A percentile compares a stretch with the other conserved stretches of the same genome.
These are phyloP conservation scores for Geotrichum bryndzae DNA, from an alignment of 1,139 yeast genomes.

Conservation along the genomic window DNA sequence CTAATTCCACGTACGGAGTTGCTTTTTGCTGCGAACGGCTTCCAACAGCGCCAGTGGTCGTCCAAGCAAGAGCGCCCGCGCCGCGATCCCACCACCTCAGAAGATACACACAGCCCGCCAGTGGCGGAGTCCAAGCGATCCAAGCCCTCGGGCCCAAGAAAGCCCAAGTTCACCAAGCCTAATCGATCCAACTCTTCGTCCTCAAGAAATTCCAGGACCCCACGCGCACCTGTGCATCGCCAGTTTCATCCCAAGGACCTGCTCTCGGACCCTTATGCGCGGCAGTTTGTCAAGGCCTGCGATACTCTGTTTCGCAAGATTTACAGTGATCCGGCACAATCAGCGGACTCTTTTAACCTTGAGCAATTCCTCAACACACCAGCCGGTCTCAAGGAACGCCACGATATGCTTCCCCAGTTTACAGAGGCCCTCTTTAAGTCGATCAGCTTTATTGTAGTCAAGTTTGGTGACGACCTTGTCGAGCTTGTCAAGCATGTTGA, in stretches of 20 bases:
- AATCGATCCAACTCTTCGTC: too few species aligned
- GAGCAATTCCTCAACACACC: background rate
- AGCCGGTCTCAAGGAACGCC: background rate
- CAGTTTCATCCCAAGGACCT: background rate
- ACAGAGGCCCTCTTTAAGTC: background rate
- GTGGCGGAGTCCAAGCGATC: background rate
- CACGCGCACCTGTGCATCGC: background rate
- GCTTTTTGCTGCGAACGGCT: background rate
- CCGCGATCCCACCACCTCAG: background rate
- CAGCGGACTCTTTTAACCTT: background rate
- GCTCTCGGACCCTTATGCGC: background rate
- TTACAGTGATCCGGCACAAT: background rate
- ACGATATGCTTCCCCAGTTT: background rate
- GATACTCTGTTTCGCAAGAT: background rate
- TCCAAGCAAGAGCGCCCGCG: background rate
- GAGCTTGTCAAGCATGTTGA: constrained; percentile 1
- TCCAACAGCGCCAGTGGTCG: background rate
- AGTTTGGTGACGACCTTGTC: constrained; percentile 1
- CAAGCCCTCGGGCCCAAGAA: background rate
- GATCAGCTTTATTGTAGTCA: background rate
- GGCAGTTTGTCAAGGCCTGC: background rate
- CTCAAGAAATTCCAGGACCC: background rate
- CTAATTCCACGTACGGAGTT: background rate
- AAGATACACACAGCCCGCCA: background rate
- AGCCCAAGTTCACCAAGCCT: too few species aligned